Conservation (phyloP, 345 rosid genomes). For the Aurinia saxatilis region DNA sequence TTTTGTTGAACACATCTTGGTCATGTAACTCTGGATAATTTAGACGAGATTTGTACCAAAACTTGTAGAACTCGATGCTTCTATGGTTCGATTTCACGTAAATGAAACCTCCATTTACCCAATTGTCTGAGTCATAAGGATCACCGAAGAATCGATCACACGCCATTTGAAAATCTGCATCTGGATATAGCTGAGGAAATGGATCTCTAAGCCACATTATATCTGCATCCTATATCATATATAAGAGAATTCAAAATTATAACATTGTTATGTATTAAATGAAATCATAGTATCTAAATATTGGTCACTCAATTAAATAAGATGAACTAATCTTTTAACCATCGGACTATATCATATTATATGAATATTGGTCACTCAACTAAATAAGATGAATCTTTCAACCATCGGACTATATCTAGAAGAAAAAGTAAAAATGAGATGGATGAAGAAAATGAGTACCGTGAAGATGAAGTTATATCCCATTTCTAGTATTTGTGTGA, state of each 20-base stretch:
- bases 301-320: no score
- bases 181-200: conserved; percentile 45
- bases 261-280: no score
- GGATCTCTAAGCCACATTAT: conserved; percentile 78
- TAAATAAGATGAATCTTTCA: neutral
- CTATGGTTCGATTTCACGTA: conserved; percentile 49
- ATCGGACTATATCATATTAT: neutral
- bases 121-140: conserved; percentile 32
- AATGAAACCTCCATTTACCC: conserved; percentile 67
- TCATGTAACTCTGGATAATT: conserved; percentile 49
- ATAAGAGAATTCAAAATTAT: neutral
- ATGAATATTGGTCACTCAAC: no score
- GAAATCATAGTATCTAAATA: no score
- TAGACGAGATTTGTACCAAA: conserved; percentile 53
- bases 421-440: neutral
- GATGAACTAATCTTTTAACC: neutral
- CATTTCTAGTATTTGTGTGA: conserved; percentile 38
- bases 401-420: neutral
- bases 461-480: conserved; percentile 64
- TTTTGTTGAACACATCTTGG: conserved; percentile 71
- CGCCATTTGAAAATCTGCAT: conserved; percentile 78
- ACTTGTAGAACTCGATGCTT: conserved; percentile 55
- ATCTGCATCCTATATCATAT: conserved; percentile 57
- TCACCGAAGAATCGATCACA: conserved; percentile 52
- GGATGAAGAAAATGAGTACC: conserved; percentile 30